Evolutionary conservation across 306 rosid genomes (phyloP).

Genomic region (Quercus gilva): DNA sequence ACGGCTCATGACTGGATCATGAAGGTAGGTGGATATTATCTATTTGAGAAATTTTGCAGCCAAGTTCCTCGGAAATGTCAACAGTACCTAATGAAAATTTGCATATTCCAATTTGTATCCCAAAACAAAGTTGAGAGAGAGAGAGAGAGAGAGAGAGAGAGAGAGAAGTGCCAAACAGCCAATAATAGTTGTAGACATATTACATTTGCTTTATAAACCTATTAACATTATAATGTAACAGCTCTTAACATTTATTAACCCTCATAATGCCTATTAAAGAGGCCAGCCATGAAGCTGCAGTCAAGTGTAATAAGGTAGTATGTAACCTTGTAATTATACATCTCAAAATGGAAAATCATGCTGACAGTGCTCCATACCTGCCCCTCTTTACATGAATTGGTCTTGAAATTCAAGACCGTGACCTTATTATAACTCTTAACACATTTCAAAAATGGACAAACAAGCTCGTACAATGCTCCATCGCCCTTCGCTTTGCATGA

Average conservation of each 20-base stretch:
- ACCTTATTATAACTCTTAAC: neutral
- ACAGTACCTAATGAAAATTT: too few species aligned
- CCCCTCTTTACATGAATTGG: neutral
- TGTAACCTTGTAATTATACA: neutral
- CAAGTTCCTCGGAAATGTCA: too few species aligned
- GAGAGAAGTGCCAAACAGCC: neutral
- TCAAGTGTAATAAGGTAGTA: slow-evolving; percentile 23
- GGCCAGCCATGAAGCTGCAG: slow-evolving; percentile 32
- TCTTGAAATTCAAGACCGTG: neutral
- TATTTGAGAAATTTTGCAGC: too few species aligned
- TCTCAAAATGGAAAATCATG: neutral
- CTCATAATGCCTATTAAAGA: slow-evolving; percentile 7
- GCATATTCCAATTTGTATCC: neutral
- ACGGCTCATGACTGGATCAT: neutral
- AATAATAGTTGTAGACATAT: neutral
- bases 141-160: neutral
- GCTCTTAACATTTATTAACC: neutral
- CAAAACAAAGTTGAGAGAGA: neutral
- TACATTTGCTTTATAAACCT: neutral
- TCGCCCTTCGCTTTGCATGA: slow-evolving; percentile 32
- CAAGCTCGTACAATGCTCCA: neutral
- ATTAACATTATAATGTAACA: neutral
- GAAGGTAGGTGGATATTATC: neutral
- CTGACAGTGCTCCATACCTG: neutral
- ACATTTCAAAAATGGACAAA: neutral